phyloP scores from a whole-genome alignment of 331 rosid genomes.

The Phaseolus coccineus region DNA sequence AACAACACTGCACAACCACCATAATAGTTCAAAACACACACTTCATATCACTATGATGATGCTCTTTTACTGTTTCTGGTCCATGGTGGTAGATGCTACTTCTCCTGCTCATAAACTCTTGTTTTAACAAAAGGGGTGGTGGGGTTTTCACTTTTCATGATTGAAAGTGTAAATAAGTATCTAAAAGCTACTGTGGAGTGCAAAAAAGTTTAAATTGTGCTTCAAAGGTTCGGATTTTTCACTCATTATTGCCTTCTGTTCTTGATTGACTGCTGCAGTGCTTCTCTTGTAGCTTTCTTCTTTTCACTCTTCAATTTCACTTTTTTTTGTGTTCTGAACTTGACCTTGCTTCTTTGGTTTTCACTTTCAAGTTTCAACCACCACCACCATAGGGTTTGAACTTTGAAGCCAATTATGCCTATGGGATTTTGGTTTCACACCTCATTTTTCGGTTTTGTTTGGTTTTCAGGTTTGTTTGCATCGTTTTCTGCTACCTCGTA shows the following conservation, averaged over 20 bases:
- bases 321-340: background rate
- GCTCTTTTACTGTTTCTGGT: constrained; percentile 36
- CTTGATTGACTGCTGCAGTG: constrained; percentile 23
- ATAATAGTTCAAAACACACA: background rate
- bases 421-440: constrained; percentile 18
- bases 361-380: background rate
- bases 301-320: background rate
- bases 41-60: constrained; percentile 17
- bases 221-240: constrained; percentile 29
- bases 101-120: constrained; percentile 29
- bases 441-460: background rate
- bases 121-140: constrained; percentile 20
- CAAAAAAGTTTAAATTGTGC: constrained; percentile 28
- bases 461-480: constrained; percentile 29
- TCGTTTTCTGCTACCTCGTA: constrained; percentile 35
- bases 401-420: constrained; percentile 9
- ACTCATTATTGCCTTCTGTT: constrained; percentile 36
- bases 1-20: background rate
- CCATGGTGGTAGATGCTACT: constrained; percentile 43
- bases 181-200: constrained; percentile 41
- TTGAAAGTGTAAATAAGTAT: constrained; percentile 35
- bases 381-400: constrained; percentile 45
- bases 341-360: constrained; percentile 1
- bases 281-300: background rate
- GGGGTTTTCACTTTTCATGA: constrained; percentile 24